Conservation (phyloP, 78 protist species). For the Protostelium mycophagum region DNA sequence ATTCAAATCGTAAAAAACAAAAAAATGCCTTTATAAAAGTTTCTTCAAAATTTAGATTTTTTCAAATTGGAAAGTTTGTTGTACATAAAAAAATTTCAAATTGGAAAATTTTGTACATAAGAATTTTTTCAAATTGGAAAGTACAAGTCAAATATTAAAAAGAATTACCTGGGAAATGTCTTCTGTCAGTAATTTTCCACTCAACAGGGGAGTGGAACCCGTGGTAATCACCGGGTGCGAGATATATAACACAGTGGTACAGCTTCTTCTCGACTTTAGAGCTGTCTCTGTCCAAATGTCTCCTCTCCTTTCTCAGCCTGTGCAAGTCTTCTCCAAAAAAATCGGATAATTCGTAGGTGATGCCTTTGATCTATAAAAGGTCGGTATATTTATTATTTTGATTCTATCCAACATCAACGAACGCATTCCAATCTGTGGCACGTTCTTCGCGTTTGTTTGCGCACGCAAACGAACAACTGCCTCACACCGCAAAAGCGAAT, state of each 20-base stretch:
- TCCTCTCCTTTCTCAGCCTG: not conserved
- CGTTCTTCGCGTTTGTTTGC: too few relatives aligned
- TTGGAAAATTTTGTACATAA: too few relatives aligned
- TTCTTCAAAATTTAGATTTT: too few relatives aligned
- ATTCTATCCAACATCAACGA: too few relatives aligned
- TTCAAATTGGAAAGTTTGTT: too few relatives aligned
- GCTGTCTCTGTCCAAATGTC: not conserved
- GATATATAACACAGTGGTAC: conserved; percentile 44
- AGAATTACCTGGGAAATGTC: conserved; percentile 40
- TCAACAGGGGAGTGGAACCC: conserved; percentile 58
- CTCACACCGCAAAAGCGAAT: not conserved
- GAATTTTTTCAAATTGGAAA: too few relatives aligned
- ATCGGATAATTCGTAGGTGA: conserved; percentile 21
- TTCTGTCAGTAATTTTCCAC: conserved; percentile 36
- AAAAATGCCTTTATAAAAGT: too few relatives aligned
- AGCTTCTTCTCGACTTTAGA: conserved; percentile 24
- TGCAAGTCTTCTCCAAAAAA: conserved; percentile 29
- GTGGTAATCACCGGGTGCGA: conserved; percentile 69
- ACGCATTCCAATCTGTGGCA: too few relatives aligned
- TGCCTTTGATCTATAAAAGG: conserved; percentile 29
- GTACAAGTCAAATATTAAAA: not conserved
- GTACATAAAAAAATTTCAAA: not conserved
- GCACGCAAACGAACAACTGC: not conserved
- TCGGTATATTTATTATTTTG: too few relatives aligned
- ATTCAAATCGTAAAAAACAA: too few relatives aligned